Evolutionary conservation across 305 asterid genomes (phyloP).

Genomic region (Vinca major): DNA sequence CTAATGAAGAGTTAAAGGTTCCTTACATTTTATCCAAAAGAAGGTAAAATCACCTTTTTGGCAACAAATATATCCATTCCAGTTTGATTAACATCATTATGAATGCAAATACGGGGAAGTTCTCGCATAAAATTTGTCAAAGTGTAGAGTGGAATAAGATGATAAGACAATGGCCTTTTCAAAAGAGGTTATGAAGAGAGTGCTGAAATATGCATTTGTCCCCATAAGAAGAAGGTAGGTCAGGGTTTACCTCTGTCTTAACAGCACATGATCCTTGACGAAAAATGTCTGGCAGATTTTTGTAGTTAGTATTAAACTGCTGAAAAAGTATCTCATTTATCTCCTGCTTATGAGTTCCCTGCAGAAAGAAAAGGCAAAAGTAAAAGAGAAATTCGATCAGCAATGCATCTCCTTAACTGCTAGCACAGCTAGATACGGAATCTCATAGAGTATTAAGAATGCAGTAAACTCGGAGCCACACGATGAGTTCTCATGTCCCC

Average conservation of each 20-base stretch:
- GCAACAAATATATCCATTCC: background rate
- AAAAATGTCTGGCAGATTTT: conserved; percentile 51
- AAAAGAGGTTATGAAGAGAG: background rate
- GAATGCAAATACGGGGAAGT: background rate
- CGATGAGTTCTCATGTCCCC: background rate
- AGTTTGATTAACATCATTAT: background rate
- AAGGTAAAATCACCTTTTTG: background rate
- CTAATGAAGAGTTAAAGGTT: background rate
- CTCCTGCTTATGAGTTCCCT: conserved; percentile 66
- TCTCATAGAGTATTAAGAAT: no score
- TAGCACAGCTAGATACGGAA: background rate
- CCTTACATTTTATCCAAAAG: background rate
- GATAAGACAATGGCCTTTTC: background rate
- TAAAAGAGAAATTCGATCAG: background rate
- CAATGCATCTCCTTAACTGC: background rate
- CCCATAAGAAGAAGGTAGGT: no score
- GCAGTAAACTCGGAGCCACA: background rate
- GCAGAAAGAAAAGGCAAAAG: background rate
- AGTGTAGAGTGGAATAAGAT: background rate
- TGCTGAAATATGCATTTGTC: background rate
- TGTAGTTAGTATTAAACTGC: conserved; percentile 55
- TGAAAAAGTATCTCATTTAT: conserved; percentile 66
- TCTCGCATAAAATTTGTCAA: background rate
- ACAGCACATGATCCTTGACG: conserved; percentile 85
- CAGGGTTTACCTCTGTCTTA: conserved; percentile 44